These are phyloP conservation scores for Quercus dentata DNA, from an alignment of 306 rosid genomes.

Conservation along the genomic window DNA sequence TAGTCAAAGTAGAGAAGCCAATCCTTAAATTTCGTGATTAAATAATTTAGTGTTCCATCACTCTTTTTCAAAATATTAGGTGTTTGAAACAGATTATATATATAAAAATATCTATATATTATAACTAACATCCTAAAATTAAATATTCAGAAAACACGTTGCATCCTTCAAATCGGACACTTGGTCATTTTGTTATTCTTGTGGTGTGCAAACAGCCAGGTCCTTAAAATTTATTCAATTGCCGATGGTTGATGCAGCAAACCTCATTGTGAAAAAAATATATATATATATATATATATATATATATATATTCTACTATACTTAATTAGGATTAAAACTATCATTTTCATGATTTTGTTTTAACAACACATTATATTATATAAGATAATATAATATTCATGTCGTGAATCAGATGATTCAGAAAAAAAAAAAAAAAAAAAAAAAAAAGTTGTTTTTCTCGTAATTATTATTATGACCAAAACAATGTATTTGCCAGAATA, in stretches of 20 bases:
- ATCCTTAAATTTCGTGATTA: background rate
- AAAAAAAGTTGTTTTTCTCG: background rate
- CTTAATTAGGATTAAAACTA: background rate
- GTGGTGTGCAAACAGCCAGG: slow-evolving; percentile 2
- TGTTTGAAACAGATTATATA: background rate
- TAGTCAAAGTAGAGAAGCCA: slow-evolving; percentile 31
- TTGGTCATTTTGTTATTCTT: background rate
- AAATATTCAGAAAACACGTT: background rate
- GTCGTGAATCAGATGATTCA: slow-evolving; percentile 49
- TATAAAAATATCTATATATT: background rate
- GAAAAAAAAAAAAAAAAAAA: background rate
- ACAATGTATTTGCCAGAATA: slow-evolving; percentile 14
- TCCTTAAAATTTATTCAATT: slow-evolving; percentile 11
- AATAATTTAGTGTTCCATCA: slow-evolving; percentile 1
- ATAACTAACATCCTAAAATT: background rate
- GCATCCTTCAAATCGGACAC: background rate
- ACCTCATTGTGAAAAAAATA: background rate
- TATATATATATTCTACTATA: slow-evolving; percentile 3
- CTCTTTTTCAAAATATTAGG: slow-evolving; percentile 10
- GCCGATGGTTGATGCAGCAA: slow-evolving; percentile 26
- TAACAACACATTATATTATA: slow-evolving; percentile 5
- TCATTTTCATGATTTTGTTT: slow-evolving; percentile 10
- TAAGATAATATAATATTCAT: slow-evolving; percentile 1
- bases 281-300: no score
- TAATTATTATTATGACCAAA: background rate